Evolutionary conservation across 495 filamentous ascomycete genomes (phyloP).

Genomic region (Elasticomyces elasticus): DNA sequence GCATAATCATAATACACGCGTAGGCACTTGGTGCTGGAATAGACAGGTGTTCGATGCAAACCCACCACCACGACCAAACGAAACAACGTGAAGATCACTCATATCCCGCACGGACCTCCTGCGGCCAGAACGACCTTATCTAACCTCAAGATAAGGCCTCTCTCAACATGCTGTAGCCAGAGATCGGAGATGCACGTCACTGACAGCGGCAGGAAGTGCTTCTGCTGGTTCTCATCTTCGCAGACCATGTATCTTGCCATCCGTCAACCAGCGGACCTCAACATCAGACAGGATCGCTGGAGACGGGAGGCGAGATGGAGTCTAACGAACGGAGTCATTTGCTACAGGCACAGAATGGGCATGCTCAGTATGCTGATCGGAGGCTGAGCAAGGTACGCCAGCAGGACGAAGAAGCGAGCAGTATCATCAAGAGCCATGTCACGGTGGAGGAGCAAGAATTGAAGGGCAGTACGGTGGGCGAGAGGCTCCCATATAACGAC

Average conservation of each 20-base stretch:
- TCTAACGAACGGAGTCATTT: conserved; percentile 12
- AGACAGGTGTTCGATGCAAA: not conserved
- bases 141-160: not conserved
- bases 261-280: conserved; percentile 2
- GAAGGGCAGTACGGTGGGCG: conserved; percentile 33
- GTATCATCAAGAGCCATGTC: conserved; percentile 18
- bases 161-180: not conserved
- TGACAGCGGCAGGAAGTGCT: not conserved
- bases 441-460: conserved; percentile 12
- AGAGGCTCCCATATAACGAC: conserved; percentile 48
- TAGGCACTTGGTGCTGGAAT: not conserved
- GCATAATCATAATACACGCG: not conserved
- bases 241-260: conserved; percentile 2
- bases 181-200: conserved; percentile 5
- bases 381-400: conserved; percentile 10
- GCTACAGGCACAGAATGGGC: not conserved
- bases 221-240: not conserved
- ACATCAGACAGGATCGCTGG: not conserved
- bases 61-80: not conserved
- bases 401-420: conserved; percentile 19
- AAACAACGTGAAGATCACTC: not conserved
- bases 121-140: not conserved
- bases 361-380: not conserved
- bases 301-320: conserved; percentile 6
- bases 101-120: not conserved